Conservation (phyloP, 192 early-diverging fungal genomes). For the Cetraspora pellucida region DNA sequence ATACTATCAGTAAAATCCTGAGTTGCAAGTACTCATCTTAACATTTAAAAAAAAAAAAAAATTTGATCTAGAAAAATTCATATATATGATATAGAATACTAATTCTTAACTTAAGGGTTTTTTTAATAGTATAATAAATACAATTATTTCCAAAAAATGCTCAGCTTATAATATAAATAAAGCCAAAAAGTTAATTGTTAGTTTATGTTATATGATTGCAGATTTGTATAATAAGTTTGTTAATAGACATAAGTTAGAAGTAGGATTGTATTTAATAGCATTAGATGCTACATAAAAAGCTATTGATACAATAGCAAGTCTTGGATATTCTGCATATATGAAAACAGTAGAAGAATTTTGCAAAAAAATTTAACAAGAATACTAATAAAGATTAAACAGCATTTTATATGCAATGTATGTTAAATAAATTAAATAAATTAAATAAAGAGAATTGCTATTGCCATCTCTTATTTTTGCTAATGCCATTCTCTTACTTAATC, state of each 20-base stretch:
- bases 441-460: too few relatives aligned
- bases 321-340: slow-evolving; percentile 1
- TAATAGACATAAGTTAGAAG: slow-evolving; percentile 6
- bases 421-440: background rate
- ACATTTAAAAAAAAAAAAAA: too few relatives aligned
- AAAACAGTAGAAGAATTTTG: background rate
- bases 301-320: slow-evolving; percentile 6
- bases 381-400: background rate
- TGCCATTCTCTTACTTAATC: too few relatives aligned
- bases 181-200: slow-evolving; percentile 8
- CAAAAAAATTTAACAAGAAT: background rate
- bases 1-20: too few relatives aligned
- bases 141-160: background rate
- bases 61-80: background rate
- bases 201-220: slow-evolving; percentile 19
- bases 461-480: too few relatives aligned
- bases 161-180: slow-evolving; percentile 1
- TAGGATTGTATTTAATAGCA: slow-evolving; percentile 11
- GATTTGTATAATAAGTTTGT: slow-evolving; percentile 21
- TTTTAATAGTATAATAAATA: too few relatives aligned
- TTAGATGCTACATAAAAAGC: background rate
- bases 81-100: background rate
- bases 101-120: background rate
- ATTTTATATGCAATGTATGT: slow-evolving; percentile 5
- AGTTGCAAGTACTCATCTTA: too few relatives aligned